These are phyloP conservation scores for Spencermartinsiella ligniputridi DNA, from an alignment of 1,139 yeast genomes.

Conservation along the genomic window DNA sequence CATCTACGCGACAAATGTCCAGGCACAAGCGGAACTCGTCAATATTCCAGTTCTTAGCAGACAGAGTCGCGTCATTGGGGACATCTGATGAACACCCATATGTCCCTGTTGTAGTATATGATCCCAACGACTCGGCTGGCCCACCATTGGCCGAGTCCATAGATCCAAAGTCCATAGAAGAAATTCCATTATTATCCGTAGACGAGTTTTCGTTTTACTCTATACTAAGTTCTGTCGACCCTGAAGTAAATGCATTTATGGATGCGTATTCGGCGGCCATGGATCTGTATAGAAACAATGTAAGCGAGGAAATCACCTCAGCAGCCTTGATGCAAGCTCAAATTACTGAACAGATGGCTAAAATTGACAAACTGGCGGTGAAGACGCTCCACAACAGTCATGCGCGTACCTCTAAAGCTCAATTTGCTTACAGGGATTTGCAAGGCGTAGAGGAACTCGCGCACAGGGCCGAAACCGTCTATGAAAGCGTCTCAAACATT, in stretches of 20 bases:
- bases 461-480: slow-evolving; percentile 16
- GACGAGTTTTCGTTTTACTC: slow-evolving; percentile 19
- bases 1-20: background rate
- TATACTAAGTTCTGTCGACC: slow-evolving; percentile 9
- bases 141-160: slow-evolving; percentile 7
- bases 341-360: slow-evolving; percentile 18
- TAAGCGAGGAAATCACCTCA: slow-evolving; percentile 17
- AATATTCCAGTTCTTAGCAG: background rate
- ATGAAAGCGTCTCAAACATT: slow-evolving; percentile 16
- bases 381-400: slow-evolving; percentile 17
- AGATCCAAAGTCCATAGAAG: slow-evolving; percentile 5
- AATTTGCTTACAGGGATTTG: slow-evolving; percentile 12
- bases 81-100: background rate
- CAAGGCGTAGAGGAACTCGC: slow-evolving; percentile 16
- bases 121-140: too few relatives aligned
- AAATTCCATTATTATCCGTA: slow-evolving; percentile 17
- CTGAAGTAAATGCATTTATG: slow-evolving; percentile 14
- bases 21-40: background rate
- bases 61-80: background rate
- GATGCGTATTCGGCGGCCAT: slow-evolving; percentile 14
- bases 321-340: slow-evolving; percentile 16
- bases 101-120: slow-evolving; percentile 3
- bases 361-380: slow-evolving; percentile 20
- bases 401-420: slow-evolving; percentile 12
- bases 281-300: slow-evolving; percentile 15